A percentile compares a stretch with the other conserved stretches of the same genome.
Evolutionary conservation across 2,329 filamentous ascomycete genomes (phyloP).

Genomic region (Scedosporium apiospermum): DNA sequence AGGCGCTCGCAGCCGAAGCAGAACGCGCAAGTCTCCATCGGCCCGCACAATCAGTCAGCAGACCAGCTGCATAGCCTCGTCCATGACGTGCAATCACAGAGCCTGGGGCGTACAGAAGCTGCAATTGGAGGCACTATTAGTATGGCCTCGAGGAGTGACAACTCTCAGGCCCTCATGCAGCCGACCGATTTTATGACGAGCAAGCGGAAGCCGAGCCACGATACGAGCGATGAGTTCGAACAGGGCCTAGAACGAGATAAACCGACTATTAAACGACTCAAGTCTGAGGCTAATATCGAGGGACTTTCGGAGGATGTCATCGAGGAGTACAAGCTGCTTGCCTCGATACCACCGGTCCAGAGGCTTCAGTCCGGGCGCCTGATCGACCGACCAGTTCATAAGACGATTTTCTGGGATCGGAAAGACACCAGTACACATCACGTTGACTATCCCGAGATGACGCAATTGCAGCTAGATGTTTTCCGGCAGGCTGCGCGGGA

Average conservation of each 20-base stretch:
- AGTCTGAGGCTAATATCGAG: conserved; percentile 36
- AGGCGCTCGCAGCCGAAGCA: conserved; percentile 3
- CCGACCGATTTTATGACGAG: conserved; percentile 34
- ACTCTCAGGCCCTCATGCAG: not conserved
- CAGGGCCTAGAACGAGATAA: conserved; percentile 22
- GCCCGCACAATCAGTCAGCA: conserved; percentile 24
- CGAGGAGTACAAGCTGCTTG: conserved; percentile 37
- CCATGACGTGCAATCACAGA: conserved; percentile 45
- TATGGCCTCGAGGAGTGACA: not conserved
- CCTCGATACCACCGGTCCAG: conserved; percentile 37
- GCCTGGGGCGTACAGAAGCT: conserved; percentile 40
- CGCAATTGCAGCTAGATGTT: conserved; percentile 45
- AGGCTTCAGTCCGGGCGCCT: conserved; percentile 43
- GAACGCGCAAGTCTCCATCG: not conserved
- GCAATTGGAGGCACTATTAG: conserved; percentile 17
- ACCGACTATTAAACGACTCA: conserved; percentile 45
- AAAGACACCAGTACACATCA: conserved; percentile 48
- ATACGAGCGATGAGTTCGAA: conserved; percentile 44
- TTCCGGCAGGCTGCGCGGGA: conserved; percentile 42
- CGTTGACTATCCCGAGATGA: conserved; percentile 55
- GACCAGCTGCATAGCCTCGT: conserved; percentile 43
- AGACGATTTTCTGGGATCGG: conserved; percentile 47
- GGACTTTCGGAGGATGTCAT: conserved; percentile 22
- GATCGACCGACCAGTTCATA: conserved; percentile 47
- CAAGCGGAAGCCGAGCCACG: conserved; percentile 44